Evolutionary conservation across 208 protist species (phyloP).

Genomic region (Crithidia mellificae): DNA sequence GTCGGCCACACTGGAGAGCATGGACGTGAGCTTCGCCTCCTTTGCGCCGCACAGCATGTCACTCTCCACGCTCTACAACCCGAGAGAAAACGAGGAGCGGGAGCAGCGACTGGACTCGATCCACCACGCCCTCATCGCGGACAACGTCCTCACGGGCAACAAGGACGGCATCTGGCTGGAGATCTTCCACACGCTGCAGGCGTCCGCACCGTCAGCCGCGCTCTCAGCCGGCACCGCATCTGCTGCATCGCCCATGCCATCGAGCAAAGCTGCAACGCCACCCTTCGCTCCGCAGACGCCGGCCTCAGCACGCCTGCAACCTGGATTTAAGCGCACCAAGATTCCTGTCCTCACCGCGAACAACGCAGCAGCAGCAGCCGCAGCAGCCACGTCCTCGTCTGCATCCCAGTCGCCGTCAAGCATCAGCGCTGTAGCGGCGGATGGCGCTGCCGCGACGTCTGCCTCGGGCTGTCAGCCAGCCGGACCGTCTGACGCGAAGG

Average conservation of each 20-base stretch:
- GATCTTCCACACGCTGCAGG: conserved; percentile 43
- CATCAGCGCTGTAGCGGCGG: neutral
- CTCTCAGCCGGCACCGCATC: neutral
- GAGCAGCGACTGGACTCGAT: conserved; percentile 39
- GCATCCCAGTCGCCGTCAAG: neutral
- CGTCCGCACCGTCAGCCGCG: neutral
- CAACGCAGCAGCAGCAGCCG: neutral
- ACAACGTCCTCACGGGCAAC: conserved; percentile 47
- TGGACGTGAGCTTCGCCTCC: conserved; percentile 23
- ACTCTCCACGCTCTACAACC: conserved; percentile 12
- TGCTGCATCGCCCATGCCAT: neutral
- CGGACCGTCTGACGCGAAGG: neutral
- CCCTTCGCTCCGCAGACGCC: neutral
- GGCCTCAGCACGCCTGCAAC: neutral
- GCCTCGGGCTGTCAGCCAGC: neutral
- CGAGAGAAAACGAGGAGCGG: conserved; percentile 17
- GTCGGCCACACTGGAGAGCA: conserved; percentile 22
- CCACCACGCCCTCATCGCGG: conserved; percentile 41
- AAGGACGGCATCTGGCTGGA: conserved; percentile 46
- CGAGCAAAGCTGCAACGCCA: neutral
- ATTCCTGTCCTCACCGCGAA: neutral
- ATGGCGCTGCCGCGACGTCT: neutral
- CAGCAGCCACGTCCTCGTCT: neutral
- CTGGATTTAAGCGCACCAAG: neutral
- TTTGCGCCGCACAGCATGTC: conserved; percentile 28